Conservation (phyloP, 345 rosid genomes). For the Rhizophora mangle region DNA sequence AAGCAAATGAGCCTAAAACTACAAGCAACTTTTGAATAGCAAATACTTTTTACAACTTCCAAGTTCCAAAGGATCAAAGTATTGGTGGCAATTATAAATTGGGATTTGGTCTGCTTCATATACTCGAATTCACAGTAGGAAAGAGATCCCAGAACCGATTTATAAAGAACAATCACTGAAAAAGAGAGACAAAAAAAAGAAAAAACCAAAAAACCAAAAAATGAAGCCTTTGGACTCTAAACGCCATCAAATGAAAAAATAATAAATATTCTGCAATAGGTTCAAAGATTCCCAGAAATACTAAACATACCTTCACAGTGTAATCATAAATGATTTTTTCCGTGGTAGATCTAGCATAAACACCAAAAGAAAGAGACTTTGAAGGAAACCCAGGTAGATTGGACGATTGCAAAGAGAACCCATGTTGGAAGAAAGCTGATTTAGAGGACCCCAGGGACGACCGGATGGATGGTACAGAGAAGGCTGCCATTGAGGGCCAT, state of each 20-base stretch:
- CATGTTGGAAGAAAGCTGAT: conserved; percentile 46
- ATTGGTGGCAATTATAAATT: too few species aligned
- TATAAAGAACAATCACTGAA: too few species aligned
- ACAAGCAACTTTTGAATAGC: too few species aligned
- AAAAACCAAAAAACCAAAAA: neutral
- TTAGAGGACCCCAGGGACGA: conserved; percentile 46
- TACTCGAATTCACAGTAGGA: too few species aligned
- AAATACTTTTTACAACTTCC: too few species aligned
- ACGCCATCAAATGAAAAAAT: too few species aligned
- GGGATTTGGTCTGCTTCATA: too few species aligned
- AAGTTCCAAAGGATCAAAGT: too few species aligned
- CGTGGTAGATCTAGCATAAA: conserved; percentile 66
- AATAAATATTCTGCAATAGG: too few species aligned
- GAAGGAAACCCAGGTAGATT: conserved; percentile 29
- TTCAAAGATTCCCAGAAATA: neutral
- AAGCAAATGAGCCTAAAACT: too few species aligned
- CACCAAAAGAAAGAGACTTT: conserved; percentile 40
- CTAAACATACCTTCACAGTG: conserved; percentile 63
- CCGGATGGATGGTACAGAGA: conserved; percentile 33
- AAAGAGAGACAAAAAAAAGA: neutral
- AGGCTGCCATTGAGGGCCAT: conserved; percentile 34
- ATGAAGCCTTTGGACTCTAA: neutral
- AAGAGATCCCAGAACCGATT: too few species aligned
- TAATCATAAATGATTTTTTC: conserved; percentile 67
- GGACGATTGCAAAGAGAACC: conserved; percentile 39